A percentile compares a stretch with the other conserved stretches of the same genome.
Conservation (phyloP, 352 stramenopile species). For the Phytopythium litorale region DNA sequence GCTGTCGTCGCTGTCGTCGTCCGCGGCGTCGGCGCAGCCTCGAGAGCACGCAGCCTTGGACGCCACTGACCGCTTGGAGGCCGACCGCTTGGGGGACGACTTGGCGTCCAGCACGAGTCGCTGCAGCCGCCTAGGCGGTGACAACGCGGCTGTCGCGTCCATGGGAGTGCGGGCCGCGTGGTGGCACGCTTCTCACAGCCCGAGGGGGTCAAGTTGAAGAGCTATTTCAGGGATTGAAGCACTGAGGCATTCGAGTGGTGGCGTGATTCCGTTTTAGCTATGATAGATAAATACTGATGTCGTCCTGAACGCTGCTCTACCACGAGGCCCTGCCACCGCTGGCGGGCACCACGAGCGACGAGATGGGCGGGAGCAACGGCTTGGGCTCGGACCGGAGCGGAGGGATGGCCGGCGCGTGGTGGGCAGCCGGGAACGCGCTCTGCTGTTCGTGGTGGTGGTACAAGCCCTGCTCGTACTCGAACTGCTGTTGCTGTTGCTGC, state of each 20-base stretch:
- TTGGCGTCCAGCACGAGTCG: neutral
- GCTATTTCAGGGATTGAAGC: neutral
- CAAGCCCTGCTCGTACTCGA: slow-evolving; percentile 6
- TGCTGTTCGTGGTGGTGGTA: neutral
- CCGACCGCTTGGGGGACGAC: neutral
- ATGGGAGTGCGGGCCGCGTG: neutral
- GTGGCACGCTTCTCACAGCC: neutral
- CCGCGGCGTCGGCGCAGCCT: neutral
- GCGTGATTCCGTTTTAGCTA: too few species aligned
- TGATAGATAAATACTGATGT: too few species aligned
- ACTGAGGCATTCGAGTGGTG: too few species aligned
- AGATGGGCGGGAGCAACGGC: slow-evolving; percentile 45
- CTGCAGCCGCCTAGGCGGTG: neutral
- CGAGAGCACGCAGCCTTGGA: neutral
- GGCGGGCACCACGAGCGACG: slow-evolving; percentile 31
- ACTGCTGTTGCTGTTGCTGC: neutral
- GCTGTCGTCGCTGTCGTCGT: slow-evolving; percentile 5
- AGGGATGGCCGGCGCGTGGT: slow-evolving; percentile 17
- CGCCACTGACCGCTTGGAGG: neutral
- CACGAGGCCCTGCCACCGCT: neutral
- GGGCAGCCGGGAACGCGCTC: neutral
- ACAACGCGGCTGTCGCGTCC: neutral
- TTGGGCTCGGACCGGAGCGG: slow-evolving; percentile 30
- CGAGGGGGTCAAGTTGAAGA: neutral
- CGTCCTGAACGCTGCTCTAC: neutral